phyloP scores from a whole-genome alignment of 768 basidiomycete species.

The Leccinum subgranulosum region DNA sequence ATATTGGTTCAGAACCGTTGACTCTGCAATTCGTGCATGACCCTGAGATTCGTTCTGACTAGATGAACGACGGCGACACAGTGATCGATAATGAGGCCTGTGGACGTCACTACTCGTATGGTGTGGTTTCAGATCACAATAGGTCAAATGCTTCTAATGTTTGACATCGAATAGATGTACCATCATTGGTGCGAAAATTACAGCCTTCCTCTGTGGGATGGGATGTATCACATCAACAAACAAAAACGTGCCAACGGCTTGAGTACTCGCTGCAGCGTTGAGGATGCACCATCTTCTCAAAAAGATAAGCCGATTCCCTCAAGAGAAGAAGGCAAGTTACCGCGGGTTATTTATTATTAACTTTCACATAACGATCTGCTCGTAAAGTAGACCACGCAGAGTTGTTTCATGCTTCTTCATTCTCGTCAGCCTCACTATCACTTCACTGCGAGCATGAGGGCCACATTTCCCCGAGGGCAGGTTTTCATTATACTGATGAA shows the following conservation, averaged over 20 bases:
- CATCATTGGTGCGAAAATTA: not conserved
- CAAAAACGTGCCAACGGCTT: not conserved
- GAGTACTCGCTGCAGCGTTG: not conserved
- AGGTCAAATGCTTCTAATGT: not conserved
- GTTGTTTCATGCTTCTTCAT: slow-evolving; percentile 11
- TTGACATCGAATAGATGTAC: not conserved
- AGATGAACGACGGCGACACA: not conserved
- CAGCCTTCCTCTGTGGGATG: not conserved
- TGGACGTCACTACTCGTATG: not conserved
- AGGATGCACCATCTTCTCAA: slow-evolving; percentile 11
- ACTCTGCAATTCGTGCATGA: not conserved
- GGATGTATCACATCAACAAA: slow-evolving; percentile 13
- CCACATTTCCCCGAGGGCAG: slow-evolving; percentile 16
- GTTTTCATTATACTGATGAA: slow-evolving; percentile 27
- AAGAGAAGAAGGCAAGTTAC: slow-evolving; percentile 12
- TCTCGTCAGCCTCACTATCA: slow-evolving; percentile 7
- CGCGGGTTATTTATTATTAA: slow-evolving; percentile 6
- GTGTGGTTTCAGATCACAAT: not conserved
- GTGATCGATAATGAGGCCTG: slow-evolving; percentile 1
- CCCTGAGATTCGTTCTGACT: slow-evolving; percentile 9
- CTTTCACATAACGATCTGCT: slow-evolving; percentile 1
- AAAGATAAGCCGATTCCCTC: slow-evolving; percentile 11
- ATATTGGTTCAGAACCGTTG: not conserved
- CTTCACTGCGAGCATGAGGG: slow-evolving; percentile 9
- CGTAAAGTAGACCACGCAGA: not conserved